Conservation (phyloP, 192 early-diverging fungal genomes). For the Backusella morwellensis region DNA sequence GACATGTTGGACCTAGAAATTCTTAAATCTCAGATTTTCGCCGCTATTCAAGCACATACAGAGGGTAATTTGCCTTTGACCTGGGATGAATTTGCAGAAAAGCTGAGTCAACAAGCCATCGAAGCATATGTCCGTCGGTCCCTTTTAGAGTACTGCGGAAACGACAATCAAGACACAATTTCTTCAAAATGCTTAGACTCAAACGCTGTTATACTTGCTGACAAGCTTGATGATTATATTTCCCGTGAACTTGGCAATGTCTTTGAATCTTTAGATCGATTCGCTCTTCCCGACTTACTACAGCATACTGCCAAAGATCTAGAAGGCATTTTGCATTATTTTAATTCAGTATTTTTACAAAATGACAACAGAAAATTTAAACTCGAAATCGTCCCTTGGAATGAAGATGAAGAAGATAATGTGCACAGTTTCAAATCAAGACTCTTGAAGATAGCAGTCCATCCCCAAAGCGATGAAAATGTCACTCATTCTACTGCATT, state of each 20-base stretch:
- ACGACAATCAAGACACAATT: not conserved
- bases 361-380: conserved; percentile 1
- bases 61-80: conserved; percentile 21
- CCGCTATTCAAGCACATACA: conserved; percentile 28
- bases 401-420: not conserved
- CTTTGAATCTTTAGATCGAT: conserved; percentile 16
- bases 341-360: conserved; percentile 24
- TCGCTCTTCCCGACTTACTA: conserved; percentile 19
- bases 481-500: conserved; percentile 9
- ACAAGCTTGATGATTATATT: conserved; percentile 20
- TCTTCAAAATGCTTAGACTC: conserved; percentile 9
- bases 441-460: not conserved
- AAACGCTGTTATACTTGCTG: conserved; percentile 10
- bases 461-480: not conserved
- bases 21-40: conserved; percentile 29
- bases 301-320: conserved; percentile 15
- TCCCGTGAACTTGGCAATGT: conserved; percentile 9
- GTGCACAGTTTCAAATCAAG: conserved; percentile 5
- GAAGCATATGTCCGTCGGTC: not conserved
- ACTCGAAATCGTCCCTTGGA: conserved; percentile 24
- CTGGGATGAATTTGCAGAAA: conserved; percentile 25
- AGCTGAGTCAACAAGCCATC: conserved; percentile 17
- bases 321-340: conserved; percentile 18
- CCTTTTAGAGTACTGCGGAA: conserved; percentile 10
- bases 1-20: conserved; percentile 26